Evolutionary conservation across 768 basidiomycete genomes (phyloP).

Genomic region (Mycena alexandri): DNA sequence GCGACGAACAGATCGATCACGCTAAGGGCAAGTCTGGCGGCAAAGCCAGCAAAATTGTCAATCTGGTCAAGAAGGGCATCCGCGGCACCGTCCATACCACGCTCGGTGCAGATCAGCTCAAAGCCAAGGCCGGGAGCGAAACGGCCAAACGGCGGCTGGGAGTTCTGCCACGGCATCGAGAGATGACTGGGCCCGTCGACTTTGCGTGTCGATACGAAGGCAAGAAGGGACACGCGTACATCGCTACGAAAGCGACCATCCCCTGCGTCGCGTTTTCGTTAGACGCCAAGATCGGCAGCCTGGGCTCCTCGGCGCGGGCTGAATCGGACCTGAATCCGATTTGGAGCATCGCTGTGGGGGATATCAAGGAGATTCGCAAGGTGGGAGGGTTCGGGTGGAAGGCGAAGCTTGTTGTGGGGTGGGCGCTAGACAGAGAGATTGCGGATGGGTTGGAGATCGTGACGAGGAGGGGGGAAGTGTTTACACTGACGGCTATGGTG

Average conservation of each 20-base stretch:
- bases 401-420: constrained; percentile 53
- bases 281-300: constrained; percentile 19
- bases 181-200: constrained; percentile 26
- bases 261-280: constrained; percentile 27
- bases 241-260: constrained; percentile 24
- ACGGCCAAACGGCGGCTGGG: constrained; percentile 23
- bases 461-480: constrained; percentile 25
- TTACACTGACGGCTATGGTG: constrained; percentile 44
- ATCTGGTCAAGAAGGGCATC: constrained; percentile 24
- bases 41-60: constrained; percentile 23
- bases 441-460: constrained; percentile 49
- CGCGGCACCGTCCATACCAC: constrained; percentile 24
- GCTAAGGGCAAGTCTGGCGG: constrained; percentile 22
- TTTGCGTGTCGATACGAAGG: constrained; percentile 30
- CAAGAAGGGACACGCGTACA: constrained; percentile 25
- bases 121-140: constrained; percentile 29
- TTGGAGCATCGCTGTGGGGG: constrained; percentile 47
- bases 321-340: constrained; percentile 30
- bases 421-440: constrained; percentile 46
- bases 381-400: constrained; percentile 56
- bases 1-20: constrained; percentile 25
- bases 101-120: constrained; percentile 26
- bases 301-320: constrained; percentile 21
- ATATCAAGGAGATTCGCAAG: constrained; percentile 48
- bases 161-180: constrained; percentile 25